Base-by-base conservation (phyloP, 176 grass and related monocot species). In the Carex myosuroides region DNA sequence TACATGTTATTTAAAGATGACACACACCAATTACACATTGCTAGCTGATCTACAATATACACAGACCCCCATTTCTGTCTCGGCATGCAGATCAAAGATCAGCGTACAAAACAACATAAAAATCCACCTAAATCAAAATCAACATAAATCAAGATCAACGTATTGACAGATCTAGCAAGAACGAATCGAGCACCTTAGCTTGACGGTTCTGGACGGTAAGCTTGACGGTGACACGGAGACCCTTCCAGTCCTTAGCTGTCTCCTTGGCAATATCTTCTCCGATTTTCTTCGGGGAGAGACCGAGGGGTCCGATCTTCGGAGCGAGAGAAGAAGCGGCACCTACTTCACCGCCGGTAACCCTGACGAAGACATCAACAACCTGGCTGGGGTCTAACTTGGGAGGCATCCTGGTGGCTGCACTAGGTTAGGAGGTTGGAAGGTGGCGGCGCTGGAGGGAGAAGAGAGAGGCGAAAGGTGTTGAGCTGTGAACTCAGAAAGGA, bases 221-320 rank as follows among this genome's bases (percentile, higher is more conserved):
- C 87, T 97, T 97, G 55, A 97, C 94, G 41, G 94, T 97, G 66
- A 97, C 92, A 69, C 95, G 92, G 35, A 97, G 92, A 52, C 95
- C 95, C 89, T 97, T 97, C 92, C 90, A 97, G 53, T 94, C 95
- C 89, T 93, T 97, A 24, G 92, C 92, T 24, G 95, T 97, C 90
- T 97, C 95, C 90, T 97, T 97, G 42, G 95, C 95, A 39, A 97
- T 97, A 89, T 94, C 95, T 85, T 97, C 92, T 50, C 95, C 95
- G 79, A 94, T 89, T 89, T 97, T 97, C 92, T 97, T 97, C 6
- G 95, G 94, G 79, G 95, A 97, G 81, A 97, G 94, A 58, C 94
- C 94, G 71, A 97, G 87, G 0, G 94, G 94, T 1, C 94, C 94
- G 82, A 98, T 98, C 89, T 98, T 94, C 2, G 92, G 95, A 3